Evolutionary conservation across 306 rosid species (phyloP).

Genomic region (Prunus salicina): DNA sequence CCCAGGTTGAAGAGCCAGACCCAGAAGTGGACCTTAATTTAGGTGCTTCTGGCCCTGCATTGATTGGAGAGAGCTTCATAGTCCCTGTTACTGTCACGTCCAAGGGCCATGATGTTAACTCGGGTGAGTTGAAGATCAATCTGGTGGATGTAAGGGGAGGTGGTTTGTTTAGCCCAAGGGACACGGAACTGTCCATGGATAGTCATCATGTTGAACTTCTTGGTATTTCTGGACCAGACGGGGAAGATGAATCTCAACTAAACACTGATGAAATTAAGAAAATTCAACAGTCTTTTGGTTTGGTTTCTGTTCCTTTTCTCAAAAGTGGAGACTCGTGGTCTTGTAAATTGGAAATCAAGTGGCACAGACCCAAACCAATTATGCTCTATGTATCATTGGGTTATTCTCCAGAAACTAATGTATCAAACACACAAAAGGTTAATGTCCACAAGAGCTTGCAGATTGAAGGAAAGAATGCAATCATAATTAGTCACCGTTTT

Average conservation of each 20-base stretch:
- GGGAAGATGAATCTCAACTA: constrained; percentile 56
- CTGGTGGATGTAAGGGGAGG: constrained; percentile 92
- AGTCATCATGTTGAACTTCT: constrained; percentile 89
- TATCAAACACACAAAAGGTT: constrained; percentile 53
- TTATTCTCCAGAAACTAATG: constrained; percentile 53
- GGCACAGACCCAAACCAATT: constrained; percentile 87
- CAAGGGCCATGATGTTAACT: constrained; percentile 71
- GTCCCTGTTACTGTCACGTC: constrained; percentile 74
- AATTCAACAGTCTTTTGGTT: constrained; percentile 80
- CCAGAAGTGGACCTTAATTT: constrained; percentile 77
- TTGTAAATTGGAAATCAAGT: constrained; percentile 88
- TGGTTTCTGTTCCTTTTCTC: constrained; percentile 79
- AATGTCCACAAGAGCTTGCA: constrained; percentile 91
- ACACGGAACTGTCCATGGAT: constrained; percentile 52
- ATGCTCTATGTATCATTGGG: constrained; percentile 89
- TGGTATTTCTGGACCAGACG: constrained; percentile 74
- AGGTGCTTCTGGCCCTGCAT: constrained; percentile 77
- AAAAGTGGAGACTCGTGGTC: constrained; percentile 82
- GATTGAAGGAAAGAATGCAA: constrained; percentile 79
- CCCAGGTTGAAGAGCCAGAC: constrained; percentile 88
- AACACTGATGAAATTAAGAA: constrained; percentile 61
- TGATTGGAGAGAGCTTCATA: constrained; percentile 81
- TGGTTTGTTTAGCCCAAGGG: constrained; percentile 94
- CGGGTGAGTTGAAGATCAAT: constrained; percentile 94
- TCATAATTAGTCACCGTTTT: constrained; percentile 58